Evolutionary conservation across 805 yeast species (phyloP), one percentile per base, ranked within the genome.

Genomic region (Starmerella roubikii): DNA sequence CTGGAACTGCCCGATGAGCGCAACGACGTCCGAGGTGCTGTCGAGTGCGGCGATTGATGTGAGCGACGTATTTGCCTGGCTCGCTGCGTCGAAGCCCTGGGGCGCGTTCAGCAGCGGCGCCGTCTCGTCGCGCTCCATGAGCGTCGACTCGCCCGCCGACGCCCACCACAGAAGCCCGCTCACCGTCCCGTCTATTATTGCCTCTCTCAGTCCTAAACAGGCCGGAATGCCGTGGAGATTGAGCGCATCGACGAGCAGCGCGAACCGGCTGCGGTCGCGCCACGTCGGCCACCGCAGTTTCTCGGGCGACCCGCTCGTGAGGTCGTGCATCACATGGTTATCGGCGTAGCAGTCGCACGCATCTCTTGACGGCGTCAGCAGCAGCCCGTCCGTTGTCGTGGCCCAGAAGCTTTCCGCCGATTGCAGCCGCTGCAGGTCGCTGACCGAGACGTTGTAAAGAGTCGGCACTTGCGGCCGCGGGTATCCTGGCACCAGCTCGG

Each of bases 91-190:
- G 12, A 29, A 13, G 6, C 11, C 13, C 18, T 4, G 11, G 3
- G 36, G 34, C n/a, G 43, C 28, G 16, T 19, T 11, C 15, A 44
- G 32, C n/a, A 45, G 36, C 10, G 49, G 46, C 33, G 37, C 39
- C 1, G 37, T 34, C 17, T 37, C 41, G 15, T 41, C 47, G 3
- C 46, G 48, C 15, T 61, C 59, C 17, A 59, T 53, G 19, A 55
- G 56, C 13, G 63, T 61, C 30, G 67, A 65, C 42, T 76, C 79
- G 8, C 91, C 93, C 1, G 91, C 88, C 23, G 80, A 69, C 3
- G 93, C 93, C 84, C 88, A 81, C 91, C 91, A 81, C 17, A 79
- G 61, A 42, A 80, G 68, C 1, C 85, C 85, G 38, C 40, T 48
- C 3, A 46, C 39, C 4, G 46, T 34, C 13, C 48, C 28, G 17